Base-by-base conservation (phyloP, 768 basidiomycete species). In the Russula compacta region DNA sequence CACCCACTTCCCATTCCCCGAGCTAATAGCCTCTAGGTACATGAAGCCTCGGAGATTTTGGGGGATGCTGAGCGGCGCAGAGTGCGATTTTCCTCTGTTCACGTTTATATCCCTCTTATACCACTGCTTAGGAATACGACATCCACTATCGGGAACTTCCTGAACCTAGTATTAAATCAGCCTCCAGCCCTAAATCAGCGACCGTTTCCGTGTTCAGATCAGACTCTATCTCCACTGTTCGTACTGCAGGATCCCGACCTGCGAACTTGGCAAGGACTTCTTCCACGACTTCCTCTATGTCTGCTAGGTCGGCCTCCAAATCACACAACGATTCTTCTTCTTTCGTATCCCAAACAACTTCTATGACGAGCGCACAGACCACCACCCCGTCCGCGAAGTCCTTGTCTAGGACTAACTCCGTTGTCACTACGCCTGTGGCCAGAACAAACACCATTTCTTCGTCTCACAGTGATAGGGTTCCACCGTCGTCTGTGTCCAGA, bases 21-120 rank as follows among this genome's bases (percentile, higher is more conserved):
- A 69, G 69, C 68, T 71, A 56, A 66, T 64, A 24, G 21, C 54
- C 44, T 65, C 32, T 71, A 87, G 84, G 82, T 85, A 38, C 79
- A 80, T 50, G 80, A 83, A 49, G 85, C 85, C 0, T 86, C 86
- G 50, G 78, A 82, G 63, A 73, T 81, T 14, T 69, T 88, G 60
- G 77, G 79, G 42, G 82, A 88, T 71, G 64, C 75, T 4, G 69
- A 74, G 39, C 82, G 79, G 67, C 81, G 85, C 58, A 78, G 75
- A 74, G 86, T 84, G 60, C 54, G 77, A 64, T 19, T 19, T 6
- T 42, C n/a, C 19, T 59, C 42, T 9, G 44, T 29, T 33, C 15
- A 10, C 40, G 32, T 7, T 35, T 32, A 21, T n/a, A 56, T 32
- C 14, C n/a, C 24, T 46, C 53, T 58, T 32, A 62, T 52, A 36